Evolutionary conservation across 345 rosid genomes (phyloP).

Genomic region (Lepidium sativum): DNA sequence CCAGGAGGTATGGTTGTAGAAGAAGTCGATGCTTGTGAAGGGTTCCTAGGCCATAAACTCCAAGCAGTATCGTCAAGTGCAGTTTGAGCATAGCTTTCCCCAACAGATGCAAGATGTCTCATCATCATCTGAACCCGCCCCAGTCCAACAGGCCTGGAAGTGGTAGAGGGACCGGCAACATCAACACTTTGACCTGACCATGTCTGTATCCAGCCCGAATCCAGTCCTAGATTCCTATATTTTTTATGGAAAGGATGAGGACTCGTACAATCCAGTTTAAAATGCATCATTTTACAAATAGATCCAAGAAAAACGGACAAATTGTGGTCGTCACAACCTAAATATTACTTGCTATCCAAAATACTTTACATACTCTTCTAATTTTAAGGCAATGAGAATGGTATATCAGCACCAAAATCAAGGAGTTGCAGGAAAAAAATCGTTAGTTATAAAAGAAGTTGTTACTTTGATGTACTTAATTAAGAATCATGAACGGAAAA

Average conservation of each 20-base stretch:
- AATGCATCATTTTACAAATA: background rate
- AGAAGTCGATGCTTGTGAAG: conserved; percentile 62
- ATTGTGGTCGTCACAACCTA: background rate
- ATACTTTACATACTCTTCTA: background rate
- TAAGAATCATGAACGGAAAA: background rate
- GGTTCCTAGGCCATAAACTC: conserved; percentile 81
- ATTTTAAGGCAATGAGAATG: background rate
- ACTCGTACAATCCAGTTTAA: background rate
- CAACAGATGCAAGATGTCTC: conserved; percentile 98
- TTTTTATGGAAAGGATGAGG: conserved; percentile 10
- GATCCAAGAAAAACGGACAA: background rate
- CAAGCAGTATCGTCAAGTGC: conserved; percentile 84
- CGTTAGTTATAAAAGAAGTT: background rate
- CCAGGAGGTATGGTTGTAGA: conserved; percentile 48
- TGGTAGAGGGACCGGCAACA: conserved; percentile 91
- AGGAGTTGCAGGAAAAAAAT: background rate
- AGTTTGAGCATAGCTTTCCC: conserved; percentile 85
- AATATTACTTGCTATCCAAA: background rate
- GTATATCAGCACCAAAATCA: background rate
- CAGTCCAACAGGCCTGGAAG: conserved; percentile 64
- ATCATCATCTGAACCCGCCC: conserved; percentile 97
- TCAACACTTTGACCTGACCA: conserved; percentile 76
- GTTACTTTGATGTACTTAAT: background rate
- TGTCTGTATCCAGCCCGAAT: conserved; percentile 65
- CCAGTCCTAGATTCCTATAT: conserved; percentile 69